Evolutionary conservation across 1,284 basidiomycete species (phyloP).

Genomic region (Pyrrhoderma lamaoense): DNA sequence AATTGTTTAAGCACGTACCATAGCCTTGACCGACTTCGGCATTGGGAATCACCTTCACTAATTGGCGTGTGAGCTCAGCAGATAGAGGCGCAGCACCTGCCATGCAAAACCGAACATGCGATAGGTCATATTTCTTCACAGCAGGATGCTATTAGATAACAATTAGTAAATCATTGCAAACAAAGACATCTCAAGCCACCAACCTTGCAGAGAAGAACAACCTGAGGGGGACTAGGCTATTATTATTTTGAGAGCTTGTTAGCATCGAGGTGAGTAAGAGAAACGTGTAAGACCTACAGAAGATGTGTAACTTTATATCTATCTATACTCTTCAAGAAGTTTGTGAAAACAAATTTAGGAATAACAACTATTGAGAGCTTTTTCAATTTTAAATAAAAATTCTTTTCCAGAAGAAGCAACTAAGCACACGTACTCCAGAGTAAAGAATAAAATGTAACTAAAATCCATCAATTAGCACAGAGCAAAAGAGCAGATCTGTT

Average conservation of each 20-base stretch:
- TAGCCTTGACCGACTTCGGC: constrained; percentile 61
- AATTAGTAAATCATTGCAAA: neutral
- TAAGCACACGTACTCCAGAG: constrained; percentile 46
- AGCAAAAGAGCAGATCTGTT: constrained; percentile 2
- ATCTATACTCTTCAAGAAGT: constrained; percentile 63
- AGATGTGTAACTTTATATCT: constrained; percentile 60
- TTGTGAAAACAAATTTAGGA: constrained; percentile 62
- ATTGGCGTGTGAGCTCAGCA: constrained; percentile 49
- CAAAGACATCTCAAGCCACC: constrained; percentile 17
- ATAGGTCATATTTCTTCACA: constrained; percentile 60
- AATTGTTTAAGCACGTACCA: constrained; percentile 31
- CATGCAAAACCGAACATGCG: constrained; percentile 51
- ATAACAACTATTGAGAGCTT: constrained; percentile 63
- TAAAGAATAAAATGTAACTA: constrained; percentile 52
- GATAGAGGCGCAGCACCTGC: constrained; percentile 72
- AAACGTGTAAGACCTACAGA: constrained; percentile 37
- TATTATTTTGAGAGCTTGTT: no score
- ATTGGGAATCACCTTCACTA: constrained; percentile 49
- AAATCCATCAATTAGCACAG: neutral
- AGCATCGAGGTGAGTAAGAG: constrained; percentile 20
- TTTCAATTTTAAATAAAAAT: no score
- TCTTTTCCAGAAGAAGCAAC: no score
- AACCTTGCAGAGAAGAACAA: constrained; percentile 54
- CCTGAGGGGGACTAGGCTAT: constrained; percentile 69
- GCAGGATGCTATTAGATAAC: constrained; percentile 47